Evolutionary conservation across 352 stramenopile species (phyloP).

Genomic region (Hyaloperonospora brassicae): DNA sequence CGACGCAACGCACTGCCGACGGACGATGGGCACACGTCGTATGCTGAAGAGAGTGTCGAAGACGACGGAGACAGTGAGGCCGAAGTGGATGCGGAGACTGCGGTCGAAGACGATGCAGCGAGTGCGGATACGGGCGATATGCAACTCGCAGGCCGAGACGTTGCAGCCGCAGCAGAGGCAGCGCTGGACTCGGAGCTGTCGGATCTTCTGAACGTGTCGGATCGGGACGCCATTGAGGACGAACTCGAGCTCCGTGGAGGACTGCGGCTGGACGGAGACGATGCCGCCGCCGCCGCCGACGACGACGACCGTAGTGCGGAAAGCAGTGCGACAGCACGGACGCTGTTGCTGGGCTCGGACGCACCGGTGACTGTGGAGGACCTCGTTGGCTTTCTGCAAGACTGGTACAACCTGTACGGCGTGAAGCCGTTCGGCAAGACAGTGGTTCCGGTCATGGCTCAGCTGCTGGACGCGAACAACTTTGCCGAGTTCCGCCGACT

Average conservation of each 20-base stretch:
- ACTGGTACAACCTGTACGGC: conserved; percentile 80
- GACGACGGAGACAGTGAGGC: conserved; percentile 1
- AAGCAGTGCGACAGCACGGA: conserved; percentile 11
- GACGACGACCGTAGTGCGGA: conserved; percentile 22
- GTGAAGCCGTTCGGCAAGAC: conserved; percentile 66
- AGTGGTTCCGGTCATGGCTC: conserved; percentile 58
- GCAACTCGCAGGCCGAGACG: neutral
- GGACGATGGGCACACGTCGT: neutral
- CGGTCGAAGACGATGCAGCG: conserved; percentile 6
- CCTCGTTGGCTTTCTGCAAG: conserved; percentile 67
- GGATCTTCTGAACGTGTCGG: conserved; percentile 30
- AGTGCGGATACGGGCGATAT: conserved; percentile 1
- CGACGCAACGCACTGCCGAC: conserved; percentile 20
- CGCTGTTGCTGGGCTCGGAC: conserved; percentile 27
- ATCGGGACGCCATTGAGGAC: conserved; percentile 39
- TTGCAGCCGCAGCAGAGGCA: conserved; percentile 11
- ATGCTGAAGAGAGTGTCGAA: conserved; percentile 5
- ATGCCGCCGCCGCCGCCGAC: too few relatives aligned
- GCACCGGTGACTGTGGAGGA: conserved; percentile 47
- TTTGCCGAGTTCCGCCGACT: conserved; percentile 55
- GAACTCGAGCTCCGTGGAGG: conserved; percentile 32
- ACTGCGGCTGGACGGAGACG: conserved; percentile 37
- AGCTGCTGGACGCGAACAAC: conserved; percentile 42
- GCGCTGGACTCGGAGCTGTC: conserved; percentile 30
- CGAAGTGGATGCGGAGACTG: conserved; percentile 14